A percentile compares a stretch with the other conserved stretches of the same genome.
phyloP scores from a whole-genome alignment of 371 early-diverging fungal species.

The Zopfochytrium polystomum region DNA sequence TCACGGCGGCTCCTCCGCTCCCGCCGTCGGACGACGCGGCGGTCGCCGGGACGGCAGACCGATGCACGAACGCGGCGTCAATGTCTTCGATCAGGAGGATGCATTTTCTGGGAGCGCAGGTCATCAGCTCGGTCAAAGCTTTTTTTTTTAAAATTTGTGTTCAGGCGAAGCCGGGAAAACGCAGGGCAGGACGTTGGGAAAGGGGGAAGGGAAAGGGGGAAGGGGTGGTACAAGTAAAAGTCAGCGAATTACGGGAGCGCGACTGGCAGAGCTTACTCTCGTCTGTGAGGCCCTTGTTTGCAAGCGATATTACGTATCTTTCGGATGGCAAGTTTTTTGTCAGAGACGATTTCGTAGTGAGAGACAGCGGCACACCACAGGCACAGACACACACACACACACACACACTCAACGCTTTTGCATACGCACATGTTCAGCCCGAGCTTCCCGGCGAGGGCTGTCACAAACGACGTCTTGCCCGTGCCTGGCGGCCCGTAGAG shows the following conservation, averaged over 20 bases:
- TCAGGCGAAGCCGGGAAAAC: too few species aligned
- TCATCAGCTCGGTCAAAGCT: constrained; percentile 56
- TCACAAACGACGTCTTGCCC: constrained; percentile 95
- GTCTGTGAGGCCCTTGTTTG: constrained; percentile 71
- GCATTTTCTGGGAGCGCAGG: constrained; percentile 91
- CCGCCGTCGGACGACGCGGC: constrained; percentile 55
- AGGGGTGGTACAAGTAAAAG: too few species aligned
- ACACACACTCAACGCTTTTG: constrained; percentile 87
- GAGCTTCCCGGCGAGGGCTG: constrained; percentile 92
- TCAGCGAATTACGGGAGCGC: too few species aligned
- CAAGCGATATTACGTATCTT: constrained; percentile 25
- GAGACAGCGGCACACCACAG: too few species aligned
- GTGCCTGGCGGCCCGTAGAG: constrained; percentile 99
- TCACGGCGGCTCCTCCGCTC: constrained; percentile 66
- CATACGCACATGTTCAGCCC: constrained; percentile 91
- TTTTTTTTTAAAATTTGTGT: background rate
- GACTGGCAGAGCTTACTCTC: constrained; percentile 63
- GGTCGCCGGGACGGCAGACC: constrained; percentile 38
- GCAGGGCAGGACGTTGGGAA: too few species aligned
- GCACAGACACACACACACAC: constrained; percentile 64
- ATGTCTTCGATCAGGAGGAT: constrained; percentile 98
- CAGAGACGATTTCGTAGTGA: background rate
- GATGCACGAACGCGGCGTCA: constrained; percentile 89
- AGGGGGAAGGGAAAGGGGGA: background rate
- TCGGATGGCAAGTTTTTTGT: background rate